Conservation (phyloP, 2,329 filamentous ascomycete species). For the Tothia fuscella region DNA sequence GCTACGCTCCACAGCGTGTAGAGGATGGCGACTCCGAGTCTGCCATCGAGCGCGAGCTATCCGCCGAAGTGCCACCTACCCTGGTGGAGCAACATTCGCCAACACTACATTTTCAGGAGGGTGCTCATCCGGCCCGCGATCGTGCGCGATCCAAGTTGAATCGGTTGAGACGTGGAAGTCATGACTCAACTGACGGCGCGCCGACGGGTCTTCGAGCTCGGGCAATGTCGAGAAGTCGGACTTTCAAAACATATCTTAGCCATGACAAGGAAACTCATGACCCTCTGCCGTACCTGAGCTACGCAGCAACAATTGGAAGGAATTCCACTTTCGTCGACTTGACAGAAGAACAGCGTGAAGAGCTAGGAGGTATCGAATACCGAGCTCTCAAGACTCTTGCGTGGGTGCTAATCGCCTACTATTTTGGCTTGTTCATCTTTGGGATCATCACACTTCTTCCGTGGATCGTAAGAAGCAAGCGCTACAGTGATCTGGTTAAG, state of each 20-base stretch:
- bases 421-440: constrained; percentile 68
- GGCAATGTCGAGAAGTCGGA: constrained; percentile 31
- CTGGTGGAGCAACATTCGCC: constrained; percentile 46
- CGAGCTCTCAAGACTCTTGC: constrained; percentile 79
- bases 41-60: constrained; percentile 17
- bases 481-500: constrained; percentile 55
- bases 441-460: constrained; percentile 62
- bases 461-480: constrained; percentile 58
- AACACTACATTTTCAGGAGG: too few species aligned
- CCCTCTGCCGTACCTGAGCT: constrained; percentile 81
- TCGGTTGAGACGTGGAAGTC: too few species aligned
- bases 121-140: neutral
- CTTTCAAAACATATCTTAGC: constrained; percentile 47
- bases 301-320: constrained; percentile 79
- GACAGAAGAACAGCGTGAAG: constrained; percentile 82
- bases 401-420: constrained; percentile 62
- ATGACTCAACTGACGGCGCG: neutral
- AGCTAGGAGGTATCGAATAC: constrained; percentile 93
- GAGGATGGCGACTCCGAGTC: constrained; percentile 22
- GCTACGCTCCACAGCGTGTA: constrained; percentile 55
- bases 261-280: constrained; percentile 39
- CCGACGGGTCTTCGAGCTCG: constrained; percentile 8
- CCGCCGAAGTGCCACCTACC: constrained; percentile 27
- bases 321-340: constrained; percentile 89
- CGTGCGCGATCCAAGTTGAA: neutral